phyloP scores from a whole-genome alignment of 495 filamentous ascomycete species.

The Parathielavia appendiculata region DNA sequence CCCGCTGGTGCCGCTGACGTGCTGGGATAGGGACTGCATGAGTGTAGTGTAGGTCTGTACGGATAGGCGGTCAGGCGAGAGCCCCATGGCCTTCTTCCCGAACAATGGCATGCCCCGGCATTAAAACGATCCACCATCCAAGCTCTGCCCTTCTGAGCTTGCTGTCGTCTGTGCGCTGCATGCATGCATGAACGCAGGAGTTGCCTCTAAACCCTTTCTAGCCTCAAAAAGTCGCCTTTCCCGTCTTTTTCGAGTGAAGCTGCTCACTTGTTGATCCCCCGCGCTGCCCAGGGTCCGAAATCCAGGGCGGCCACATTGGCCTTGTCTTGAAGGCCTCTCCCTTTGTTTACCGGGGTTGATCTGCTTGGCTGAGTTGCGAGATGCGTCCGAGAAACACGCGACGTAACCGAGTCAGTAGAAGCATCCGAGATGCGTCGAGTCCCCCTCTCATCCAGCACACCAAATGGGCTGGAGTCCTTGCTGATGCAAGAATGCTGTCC shows the following conservation, averaged over 20 bases:
- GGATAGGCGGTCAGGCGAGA: constrained; percentile 7
- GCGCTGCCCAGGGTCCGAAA: constrained; percentile 5
- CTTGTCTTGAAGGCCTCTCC: neutral
- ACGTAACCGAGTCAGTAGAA: neutral
- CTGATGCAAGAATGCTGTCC: neutral
- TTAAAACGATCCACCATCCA: constrained; percentile 25
- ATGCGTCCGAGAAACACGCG: neutral
- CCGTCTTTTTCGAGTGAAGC: constrained; percentile 13
- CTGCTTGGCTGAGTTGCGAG: constrained; percentile 6
- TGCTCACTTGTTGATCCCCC: neutral
- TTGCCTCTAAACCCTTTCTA: constrained; percentile 22
- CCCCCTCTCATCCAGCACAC: neutral
- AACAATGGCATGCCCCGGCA: constrained; percentile 27
- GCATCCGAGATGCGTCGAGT: neutral
- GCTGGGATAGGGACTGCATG: neutral
- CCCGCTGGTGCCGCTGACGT: constrained; percentile 6
- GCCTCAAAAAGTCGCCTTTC: constrained; percentile 14
- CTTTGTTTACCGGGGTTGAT: neutral
- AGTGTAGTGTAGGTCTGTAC: no score
- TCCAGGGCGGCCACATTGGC: constrained; percentile 1
- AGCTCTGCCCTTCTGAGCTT: constrained; percentile 23
- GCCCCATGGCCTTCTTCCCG: constrained; percentile 10
- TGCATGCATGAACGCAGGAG: constrained; percentile 31
- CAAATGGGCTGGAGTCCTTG: neutral
- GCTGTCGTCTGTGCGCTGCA: constrained; percentile 29